Percentiles rank a stretch among this genome's conserved stretches.
Conservation (phyloP, 805 yeast genomes). For the Sugiyamaella qingdaonensis region DNA sequence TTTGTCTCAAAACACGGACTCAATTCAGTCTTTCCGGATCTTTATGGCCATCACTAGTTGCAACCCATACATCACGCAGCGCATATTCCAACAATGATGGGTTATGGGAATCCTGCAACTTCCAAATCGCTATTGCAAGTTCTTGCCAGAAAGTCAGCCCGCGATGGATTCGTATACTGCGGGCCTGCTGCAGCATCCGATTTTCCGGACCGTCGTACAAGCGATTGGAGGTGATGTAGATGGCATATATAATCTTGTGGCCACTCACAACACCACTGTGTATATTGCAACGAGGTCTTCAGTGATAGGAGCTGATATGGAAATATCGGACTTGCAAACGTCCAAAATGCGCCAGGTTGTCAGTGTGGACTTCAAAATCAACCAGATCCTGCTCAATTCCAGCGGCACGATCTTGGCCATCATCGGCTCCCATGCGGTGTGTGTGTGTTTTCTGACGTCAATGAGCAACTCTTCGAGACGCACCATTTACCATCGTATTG, state of each 20-base stretch:
- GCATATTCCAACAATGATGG: too few species aligned
- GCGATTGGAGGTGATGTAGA: not conserved
- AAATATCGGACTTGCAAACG: not conserved
- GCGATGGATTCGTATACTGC: not conserved
- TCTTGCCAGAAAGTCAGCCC: too few species aligned
- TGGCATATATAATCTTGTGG: constrained; percentile 9
- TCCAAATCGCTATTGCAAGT: too few species aligned
- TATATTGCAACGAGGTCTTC: constrained; percentile 34
- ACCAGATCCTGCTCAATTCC: constrained; percentile 36
- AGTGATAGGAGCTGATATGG: constrained; percentile 33
- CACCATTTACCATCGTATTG: not conserved
- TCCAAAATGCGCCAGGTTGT: not conserved
- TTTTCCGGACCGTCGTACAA: not conserved
- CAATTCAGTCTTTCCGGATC: too few species aligned
- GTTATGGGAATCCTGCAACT: too few species aligned
- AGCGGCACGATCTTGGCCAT: constrained; percentile 43
- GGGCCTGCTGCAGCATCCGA: not conserved
- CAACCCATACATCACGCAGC: too few species aligned
- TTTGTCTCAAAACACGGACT: too few species aligned
- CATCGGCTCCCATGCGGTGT: constrained; percentile 33
- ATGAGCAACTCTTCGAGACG: not conserved
- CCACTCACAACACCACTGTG: constrained; percentile 26
- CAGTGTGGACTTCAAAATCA: constrained; percentile 33
- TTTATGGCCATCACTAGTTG: too few species aligned
- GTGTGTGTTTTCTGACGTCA: constrained; percentile 34